A percentile compares a stretch with the other conserved stretches of the same genome.
These are phyloP conservation scores for Petasospora rhodanensis DNA, from an alignment of 1,139 yeast species.

Conservation along the genomic window DNA sequence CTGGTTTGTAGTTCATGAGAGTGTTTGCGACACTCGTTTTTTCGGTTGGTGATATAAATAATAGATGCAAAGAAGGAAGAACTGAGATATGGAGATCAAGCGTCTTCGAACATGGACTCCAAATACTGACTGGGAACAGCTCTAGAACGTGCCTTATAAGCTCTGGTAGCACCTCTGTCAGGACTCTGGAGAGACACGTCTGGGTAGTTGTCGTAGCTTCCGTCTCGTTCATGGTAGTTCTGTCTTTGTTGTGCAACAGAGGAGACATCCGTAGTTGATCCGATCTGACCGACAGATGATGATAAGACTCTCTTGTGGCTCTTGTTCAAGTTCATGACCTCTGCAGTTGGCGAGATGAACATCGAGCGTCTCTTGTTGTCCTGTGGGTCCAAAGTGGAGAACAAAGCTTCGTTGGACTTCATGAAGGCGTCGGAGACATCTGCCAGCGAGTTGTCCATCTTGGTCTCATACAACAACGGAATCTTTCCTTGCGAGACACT, in stretches of 20 bases:
- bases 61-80: too few species aligned
- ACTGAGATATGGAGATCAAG: not conserved
- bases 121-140: constrained; percentile 53
- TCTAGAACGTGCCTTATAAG: constrained; percentile 19
- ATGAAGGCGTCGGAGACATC: constrained; percentile 8
- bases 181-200: constrained; percentile 15
- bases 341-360: constrained; percentile 85
- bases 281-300: constrained; percentile 13
- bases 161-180: constrained; percentile 17
- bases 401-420: constrained; percentile 6
- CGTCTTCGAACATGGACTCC: constrained; percentile 48
- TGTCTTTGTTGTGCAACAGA: constrained; percentile 3
- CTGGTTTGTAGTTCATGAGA: not conserved
- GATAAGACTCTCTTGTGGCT: constrained; percentile 16
- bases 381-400: constrained; percentile 11
- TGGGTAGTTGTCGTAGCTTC: constrained; percentile 14
- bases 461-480: constrained; percentile 18
- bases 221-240: constrained; percentile 13
- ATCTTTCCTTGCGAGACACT: constrained; percentile 18
- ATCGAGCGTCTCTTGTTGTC: constrained; percentile 32
- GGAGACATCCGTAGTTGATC: constrained; percentile 1
- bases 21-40: too few species aligned
- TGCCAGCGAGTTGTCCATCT: constrained; percentile 8
- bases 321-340: constrained; percentile 47
- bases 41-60: too few species aligned